Evolutionary conservation across 257 asterid genomes (phyloP), one percentile per base, ranked within the genome.

Genomic region (Petunia axillaris): DNA sequence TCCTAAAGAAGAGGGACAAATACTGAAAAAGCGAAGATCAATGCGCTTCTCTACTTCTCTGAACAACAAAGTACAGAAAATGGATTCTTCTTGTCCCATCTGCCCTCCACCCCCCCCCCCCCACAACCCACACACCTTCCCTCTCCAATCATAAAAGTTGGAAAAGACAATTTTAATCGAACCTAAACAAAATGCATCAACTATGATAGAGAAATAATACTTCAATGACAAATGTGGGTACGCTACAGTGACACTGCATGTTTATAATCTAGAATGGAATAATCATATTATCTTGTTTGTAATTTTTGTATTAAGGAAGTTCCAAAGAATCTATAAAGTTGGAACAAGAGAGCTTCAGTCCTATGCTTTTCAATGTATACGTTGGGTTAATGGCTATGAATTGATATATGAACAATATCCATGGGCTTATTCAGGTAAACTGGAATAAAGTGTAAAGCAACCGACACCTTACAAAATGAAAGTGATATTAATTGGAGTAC

Each of bases 391-490:
- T 59, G 11, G 39, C 37, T 55, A 25, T 25, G 25, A 25, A 25
- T 25, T 25, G 25, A 25, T 25, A 25, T 25, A 59, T 59, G 7
- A 39, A 25, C 11, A 48, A 80, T 78, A 66, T 68, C 55, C 38
- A 75, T 75, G 83, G 89, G 83, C 83, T 87, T 85, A 82, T 85
- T 86, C 64, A 80, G 85, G 86, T 81, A 83, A 44, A 50, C 77
- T 57, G 87, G 93, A 95, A 95, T 95, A 93, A 95, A 95, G 99
- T 91, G 96, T 86, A 94, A 95, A 90, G 94, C 55, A 65, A 77
- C 91, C 90, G 93, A 89, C 96, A 92, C 85, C 88, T 85, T 88
- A 84, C 88, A 85, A 60, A 85, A 84, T 83, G 87, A 92, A 94
- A 90, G 97, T 87, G 93, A 89, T 73, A 87, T 39, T 39, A 65